Evolutionary conservation across 352 stramenopile genomes (phyloP).

Genomic region (Phytophthora fragariaefolia): DNA sequence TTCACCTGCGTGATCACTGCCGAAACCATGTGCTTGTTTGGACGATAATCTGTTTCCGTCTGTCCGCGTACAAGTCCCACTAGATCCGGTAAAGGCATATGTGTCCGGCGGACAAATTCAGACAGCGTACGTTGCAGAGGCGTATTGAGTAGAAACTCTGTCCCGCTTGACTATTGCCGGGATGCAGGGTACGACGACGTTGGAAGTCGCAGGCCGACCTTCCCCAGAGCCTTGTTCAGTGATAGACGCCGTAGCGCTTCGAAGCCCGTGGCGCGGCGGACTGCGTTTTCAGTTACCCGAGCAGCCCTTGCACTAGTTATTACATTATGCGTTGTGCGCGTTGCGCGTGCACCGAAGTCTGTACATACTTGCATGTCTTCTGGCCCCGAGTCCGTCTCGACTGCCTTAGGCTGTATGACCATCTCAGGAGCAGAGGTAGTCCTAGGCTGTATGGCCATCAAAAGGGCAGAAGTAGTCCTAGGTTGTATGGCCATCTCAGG

Average conservation of each 20-base stretch:
- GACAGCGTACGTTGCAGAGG: no score
- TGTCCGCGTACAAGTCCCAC: no score
- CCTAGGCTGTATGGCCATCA: conserved; percentile 11
- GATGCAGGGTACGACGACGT: no score
- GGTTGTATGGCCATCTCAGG: no score
- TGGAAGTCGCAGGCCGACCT: conserved; percentile 6
- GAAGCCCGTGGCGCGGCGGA: background rate
- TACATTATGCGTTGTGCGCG: background rate
- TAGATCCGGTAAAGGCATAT: no score
- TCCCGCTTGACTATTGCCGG: no score
- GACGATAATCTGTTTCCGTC: no score
- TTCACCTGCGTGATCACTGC: no score
- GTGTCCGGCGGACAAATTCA: no score
- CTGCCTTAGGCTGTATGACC: background rate
- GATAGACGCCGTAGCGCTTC: conserved; percentile 2
- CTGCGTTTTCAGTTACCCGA: conserved; percentile 12
- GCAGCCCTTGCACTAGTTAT: conserved; percentile 13
- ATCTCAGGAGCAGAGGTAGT: background rate
- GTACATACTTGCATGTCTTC: background rate
- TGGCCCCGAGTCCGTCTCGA: conserved; percentile 1
- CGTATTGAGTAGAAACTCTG: no score
- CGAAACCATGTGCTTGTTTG: no score
- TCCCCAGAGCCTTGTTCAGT: conserved; percentile 6
- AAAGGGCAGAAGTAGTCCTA: background rate
- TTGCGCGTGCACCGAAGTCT: background rate